Conservation (phyloP, 106 monocot genomes). For the Posidonia australis region DNA sequence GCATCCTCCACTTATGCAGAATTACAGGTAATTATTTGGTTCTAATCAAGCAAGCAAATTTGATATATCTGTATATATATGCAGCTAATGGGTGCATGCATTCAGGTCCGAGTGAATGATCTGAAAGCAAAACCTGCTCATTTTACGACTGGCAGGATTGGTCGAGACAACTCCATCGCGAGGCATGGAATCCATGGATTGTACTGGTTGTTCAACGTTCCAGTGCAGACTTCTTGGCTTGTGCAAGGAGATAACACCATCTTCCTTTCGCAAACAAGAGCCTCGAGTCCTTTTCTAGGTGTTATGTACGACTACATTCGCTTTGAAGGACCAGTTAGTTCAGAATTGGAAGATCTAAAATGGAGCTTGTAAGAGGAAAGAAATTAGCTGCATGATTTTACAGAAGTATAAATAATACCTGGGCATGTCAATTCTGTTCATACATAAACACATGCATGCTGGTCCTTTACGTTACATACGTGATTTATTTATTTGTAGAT, state of each 20-base stretch:
- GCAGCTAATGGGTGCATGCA: too few relatives aligned
- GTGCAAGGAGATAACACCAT: slow-evolving; percentile 17
- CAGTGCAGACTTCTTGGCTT: slow-evolving; percentile 11
- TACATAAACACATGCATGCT: too few relatives aligned
- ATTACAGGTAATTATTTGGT: slow-evolving; percentile 17
- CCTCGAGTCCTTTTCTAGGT: slow-evolving; percentile 10
- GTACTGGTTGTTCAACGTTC: slow-evolving; percentile 9
- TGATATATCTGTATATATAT: too few relatives aligned
- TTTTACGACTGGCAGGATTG: slow-evolving; percentile 8
- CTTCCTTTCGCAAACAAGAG: slow-evolving; percentile 11
- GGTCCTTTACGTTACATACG: too few relatives aligned
- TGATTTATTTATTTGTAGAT: too few relatives aligned
- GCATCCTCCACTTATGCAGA: slow-evolving; percentile 13
- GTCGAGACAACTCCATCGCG: slow-evolving; percentile 15
- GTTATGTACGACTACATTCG: slow-evolving; percentile 26
- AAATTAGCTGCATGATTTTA: too few relatives aligned
- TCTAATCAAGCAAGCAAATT: too few relatives aligned
- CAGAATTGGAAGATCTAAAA: too few relatives aligned
- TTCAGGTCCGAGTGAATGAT: slow-evolving; percentile 14
- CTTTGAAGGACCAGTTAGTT: slow-evolving; percentile 14
- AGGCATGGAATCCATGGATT: slow-evolving; percentile 21
- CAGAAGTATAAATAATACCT: too few relatives aligned
- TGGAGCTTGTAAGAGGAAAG: too few relatives aligned
- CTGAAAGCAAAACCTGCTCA: slow-evolving; percentile 5
- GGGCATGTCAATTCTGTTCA: too few relatives aligned